These are phyloP conservation scores for Cichorium intybus DNA, from an alignment of 140 eudicot genomes.

Conservation along the genomic window DNA sequence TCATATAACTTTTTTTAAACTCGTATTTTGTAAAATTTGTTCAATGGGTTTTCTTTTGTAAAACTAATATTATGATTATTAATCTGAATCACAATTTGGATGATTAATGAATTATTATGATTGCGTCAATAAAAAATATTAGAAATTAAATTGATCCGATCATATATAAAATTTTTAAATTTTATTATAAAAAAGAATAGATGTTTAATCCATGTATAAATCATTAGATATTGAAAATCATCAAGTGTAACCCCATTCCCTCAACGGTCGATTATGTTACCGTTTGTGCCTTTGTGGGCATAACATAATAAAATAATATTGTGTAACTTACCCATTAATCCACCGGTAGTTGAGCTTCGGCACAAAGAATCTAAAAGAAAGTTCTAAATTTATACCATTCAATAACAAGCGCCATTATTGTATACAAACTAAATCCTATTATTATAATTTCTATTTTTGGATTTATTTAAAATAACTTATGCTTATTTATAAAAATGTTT, in stretches of 20 bases:
- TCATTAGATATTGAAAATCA: background rate
- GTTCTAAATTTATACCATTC: background rate
- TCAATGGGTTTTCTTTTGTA: too few relatives aligned
- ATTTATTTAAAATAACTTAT: too few relatives aligned
- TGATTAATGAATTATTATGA: background rate
- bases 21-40: background rate
- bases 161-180: too few relatives aligned
- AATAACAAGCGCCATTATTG: background rate
- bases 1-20: background rate
- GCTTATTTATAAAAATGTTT: too few relatives aligned
- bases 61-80: too few relatives aligned
- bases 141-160: too few relatives aligned
- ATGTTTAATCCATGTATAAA: too few relatives aligned
- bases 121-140: background rate
- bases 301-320: conserved; percentile 2
- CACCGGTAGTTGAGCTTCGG: conserved; percentile 5
- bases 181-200: too few relatives aligned
- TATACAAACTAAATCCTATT: too few relatives aligned
- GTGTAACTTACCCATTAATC: conserved; percentile 9
- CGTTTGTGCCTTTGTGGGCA: conserved; percentile 29
- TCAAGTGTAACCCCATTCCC: background rate
- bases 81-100: background rate
- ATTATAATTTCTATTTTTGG: too few relatives aligned
- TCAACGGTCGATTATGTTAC: conserved; percentile 31
- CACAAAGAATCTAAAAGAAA: conserved; percentile 9